phyloP scores from a whole-genome alignment of 2,329 filamentous ascomycete species.

The Neurospora sp. region DNA sequence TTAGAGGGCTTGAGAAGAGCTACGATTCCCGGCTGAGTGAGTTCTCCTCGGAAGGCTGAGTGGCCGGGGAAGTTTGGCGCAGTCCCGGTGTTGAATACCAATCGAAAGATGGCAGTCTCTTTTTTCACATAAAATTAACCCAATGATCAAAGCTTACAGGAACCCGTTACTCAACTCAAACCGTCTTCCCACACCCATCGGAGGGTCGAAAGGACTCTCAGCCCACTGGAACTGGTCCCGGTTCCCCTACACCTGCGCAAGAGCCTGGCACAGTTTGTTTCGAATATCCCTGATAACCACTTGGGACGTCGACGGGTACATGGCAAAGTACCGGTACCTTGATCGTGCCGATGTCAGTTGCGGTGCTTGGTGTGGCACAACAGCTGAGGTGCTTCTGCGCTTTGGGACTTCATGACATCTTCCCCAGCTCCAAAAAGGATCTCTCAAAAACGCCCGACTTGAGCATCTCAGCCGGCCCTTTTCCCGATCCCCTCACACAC shows the following conservation, averaged over 20 bases:
- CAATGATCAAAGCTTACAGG: not conserved
- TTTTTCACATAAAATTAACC: not conserved
- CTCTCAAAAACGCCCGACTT: too few species aligned
- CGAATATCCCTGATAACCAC: not conserved
- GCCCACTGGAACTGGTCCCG: not conserved
- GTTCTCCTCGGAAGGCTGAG: not conserved
- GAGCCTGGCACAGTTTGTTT: not conserved
- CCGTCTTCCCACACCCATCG: not conserved
- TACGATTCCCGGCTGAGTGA: not conserved
- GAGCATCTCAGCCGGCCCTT: not conserved
- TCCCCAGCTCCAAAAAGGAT: not conserved
- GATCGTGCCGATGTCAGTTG: not conserved
- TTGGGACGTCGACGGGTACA: not conserved
- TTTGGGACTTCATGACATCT: not conserved
- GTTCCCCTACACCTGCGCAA: not conserved
- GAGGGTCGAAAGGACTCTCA: not conserved
- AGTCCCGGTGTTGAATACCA: not conserved
- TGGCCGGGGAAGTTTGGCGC: not conserved
- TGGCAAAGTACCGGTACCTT: not conserved
- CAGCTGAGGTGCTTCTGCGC: not conserved
- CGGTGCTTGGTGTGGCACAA: not conserved
- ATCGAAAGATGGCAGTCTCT: not conserved
- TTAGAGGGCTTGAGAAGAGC: not conserved
- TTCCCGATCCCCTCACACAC: not conserved
- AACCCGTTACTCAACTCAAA: not conserved